Conservation (phyloP, 2,329 filamentous ascomycete genomes). For the Aspergillus aculeatinus region DNA sequence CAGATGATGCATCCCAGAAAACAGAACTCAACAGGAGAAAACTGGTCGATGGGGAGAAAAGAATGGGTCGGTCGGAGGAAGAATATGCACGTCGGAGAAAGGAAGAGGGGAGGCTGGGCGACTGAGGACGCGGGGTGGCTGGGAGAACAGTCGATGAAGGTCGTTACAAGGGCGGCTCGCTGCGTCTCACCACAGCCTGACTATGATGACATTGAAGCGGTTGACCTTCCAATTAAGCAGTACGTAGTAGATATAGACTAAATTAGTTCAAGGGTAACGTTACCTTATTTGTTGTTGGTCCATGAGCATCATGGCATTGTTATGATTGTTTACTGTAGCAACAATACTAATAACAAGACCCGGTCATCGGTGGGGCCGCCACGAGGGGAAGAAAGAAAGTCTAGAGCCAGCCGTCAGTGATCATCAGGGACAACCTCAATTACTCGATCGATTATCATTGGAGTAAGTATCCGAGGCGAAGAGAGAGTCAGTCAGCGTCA, state of each 20-base stretch:
- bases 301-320: neutral
- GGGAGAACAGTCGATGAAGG: slow-evolving; percentile 18
- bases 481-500: too few relatives aligned
- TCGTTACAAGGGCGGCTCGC: neutral
- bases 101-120: slow-evolving; percentile 33
- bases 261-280: too few relatives aligned
- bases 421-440: neutral
- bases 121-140: slow-evolving; percentile 33
- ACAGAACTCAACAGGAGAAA: neutral
- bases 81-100: slow-evolving; percentile 12
- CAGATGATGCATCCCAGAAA: slow-evolving; percentile 6
- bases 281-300: neutral
- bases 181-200: neutral
- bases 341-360: too few relatives aligned
- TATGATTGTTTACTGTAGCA: neutral
- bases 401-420: neutral
- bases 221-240: neutral
- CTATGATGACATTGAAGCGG: neutral
- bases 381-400: neutral
- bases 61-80: neutral
- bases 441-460: too few relatives aligned
- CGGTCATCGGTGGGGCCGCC: neutral
- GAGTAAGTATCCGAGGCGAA: too few relatives aligned
- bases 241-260: neutral
- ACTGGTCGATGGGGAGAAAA: slow-evolving; percentile 2